Evolutionary conservation across 805 yeast species (phyloP).

Genomic region (Wickerhamiella azymoides): DNA sequence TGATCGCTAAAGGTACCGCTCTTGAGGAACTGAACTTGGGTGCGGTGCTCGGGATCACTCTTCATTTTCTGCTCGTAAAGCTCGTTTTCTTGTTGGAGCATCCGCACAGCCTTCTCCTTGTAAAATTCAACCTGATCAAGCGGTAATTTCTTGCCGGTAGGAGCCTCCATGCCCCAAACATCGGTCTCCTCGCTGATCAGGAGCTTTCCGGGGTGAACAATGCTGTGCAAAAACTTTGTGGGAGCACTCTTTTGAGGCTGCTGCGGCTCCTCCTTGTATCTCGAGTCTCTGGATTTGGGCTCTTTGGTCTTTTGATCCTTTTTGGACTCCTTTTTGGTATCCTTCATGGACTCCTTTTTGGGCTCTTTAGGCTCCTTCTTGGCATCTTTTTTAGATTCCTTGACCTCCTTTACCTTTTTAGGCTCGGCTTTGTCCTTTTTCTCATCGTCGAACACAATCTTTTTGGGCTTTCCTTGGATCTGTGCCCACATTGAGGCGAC

Average conservation of each 20-base stretch:
- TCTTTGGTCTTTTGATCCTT: neutral
- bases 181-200: slow-evolving; percentile 37
- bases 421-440: slow-evolving; percentile 26
- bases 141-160: slow-evolving; percentile 19
- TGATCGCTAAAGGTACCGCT: slow-evolving; percentile 93
- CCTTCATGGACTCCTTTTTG: slow-evolving; percentile 7
- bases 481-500: slow-evolving; percentile 19
- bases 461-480: slow-evolving; percentile 10
- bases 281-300: no score
- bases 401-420: slow-evolving; percentile 18
- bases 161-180: slow-evolving; percentile 58
- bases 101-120: slow-evolving; percentile 48
- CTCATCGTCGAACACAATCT: slow-evolving; percentile 20
- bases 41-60: slow-evolving; percentile 59
- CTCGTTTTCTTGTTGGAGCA: slow-evolving; percentile 58
- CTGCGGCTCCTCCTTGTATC: neutral
- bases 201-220: slow-evolving; percentile 25
- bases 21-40: slow-evolving; percentile 54
- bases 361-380: slow-evolving; percentile 18
- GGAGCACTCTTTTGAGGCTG: neutral
- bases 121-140: slow-evolving; percentile 43
- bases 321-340: neutral
- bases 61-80: slow-evolving; percentile 53
- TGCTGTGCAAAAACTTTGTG: slow-evolving; percentile 16
- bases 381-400: slow-evolving; percentile 17